Percentiles rank a stretch among this genome's conserved stretches.
phyloP scores from a whole-genome alignment of 441 rosid genomes.

The Eutrema salsugineum region DNA sequence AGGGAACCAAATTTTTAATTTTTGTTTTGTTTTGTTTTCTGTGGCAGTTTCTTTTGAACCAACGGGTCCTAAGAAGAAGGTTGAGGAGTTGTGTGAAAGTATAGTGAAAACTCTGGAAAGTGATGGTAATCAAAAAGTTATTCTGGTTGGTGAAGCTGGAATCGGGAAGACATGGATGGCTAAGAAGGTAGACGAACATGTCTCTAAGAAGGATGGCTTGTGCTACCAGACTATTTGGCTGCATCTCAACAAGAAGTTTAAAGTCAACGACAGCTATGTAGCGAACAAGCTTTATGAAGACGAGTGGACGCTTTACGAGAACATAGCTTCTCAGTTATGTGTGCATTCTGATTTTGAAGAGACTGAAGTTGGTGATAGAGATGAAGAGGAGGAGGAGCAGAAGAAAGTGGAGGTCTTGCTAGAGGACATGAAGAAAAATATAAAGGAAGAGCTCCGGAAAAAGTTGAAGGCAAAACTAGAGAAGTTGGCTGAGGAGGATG shows the following conservation, averaged over 20 bases:
- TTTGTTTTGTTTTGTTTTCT: no score
- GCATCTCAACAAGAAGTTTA: conserved; percentile 23
- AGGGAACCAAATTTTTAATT: no score
- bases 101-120: neutral
- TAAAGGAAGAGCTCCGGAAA: neutral
- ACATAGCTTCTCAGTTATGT: conserved; percentile 44
- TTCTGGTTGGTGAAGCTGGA: conserved; percentile 40
- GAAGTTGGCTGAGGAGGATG: neutral
- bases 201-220: neutral
- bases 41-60: no score
- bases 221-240: conserved; percentile 39
- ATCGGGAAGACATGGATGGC: conserved; percentile 61
- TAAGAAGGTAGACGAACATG: conserved; percentile 14
- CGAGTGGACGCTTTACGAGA: conserved; percentile 22
- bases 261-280: neutral
- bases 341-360: conserved; percentile 31
- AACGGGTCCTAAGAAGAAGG: neutral
- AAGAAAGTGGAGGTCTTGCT: neutral
- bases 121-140: neutral
- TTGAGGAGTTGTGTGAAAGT: neutral
- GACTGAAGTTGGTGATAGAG: conserved; percentile 34
- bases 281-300: neutral
- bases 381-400: conserved; percentile 27
- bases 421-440: conserved; percentile 2
- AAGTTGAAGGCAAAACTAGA: neutral